phyloP scores from a whole-genome alignment of 106 monocot species.

The Iris macrosiphon region DNA sequence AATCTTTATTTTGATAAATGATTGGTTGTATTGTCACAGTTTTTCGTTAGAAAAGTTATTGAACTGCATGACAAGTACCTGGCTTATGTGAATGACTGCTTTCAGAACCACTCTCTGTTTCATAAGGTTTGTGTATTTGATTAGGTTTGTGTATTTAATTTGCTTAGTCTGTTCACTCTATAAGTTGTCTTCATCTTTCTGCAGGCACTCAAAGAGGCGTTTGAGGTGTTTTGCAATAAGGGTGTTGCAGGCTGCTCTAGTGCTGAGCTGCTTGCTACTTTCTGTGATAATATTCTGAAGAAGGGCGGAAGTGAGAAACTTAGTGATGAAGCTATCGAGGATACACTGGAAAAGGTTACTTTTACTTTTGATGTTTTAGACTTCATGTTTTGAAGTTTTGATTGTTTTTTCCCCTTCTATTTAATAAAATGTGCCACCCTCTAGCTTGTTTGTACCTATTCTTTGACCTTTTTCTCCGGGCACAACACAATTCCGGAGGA shows the following conservation, averaged over 20 bases:
- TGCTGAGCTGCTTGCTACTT: conserved; percentile 62
- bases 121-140: conserved; percentile 43
- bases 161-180: background rate
- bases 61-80: conserved; percentile 75
- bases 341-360: conserved; percentile 60
- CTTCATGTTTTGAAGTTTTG: background rate
- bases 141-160: background rate
- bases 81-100: conserved; percentile 59
- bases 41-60: conserved; percentile 72
- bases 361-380: background rate
- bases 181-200: background rate
- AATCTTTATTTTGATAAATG: background rate
- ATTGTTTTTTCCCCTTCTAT: no score
- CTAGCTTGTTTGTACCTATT: no score
- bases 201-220: conserved; percentile 68
- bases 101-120: conserved; percentile 65
- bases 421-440: no score
- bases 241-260: conserved; percentile 62
- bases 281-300: conserved; percentile 66
- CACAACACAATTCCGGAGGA: background rate
- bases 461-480: no score
- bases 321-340: conserved; percentile 72
- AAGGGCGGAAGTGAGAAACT: conserved; percentile 72
- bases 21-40: conserved; percentile 11
- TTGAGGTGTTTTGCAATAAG: conserved; percentile 74